phyloP scores from a whole-genome alignment of 306 rosid species.

The Vigna mungo region DNA sequence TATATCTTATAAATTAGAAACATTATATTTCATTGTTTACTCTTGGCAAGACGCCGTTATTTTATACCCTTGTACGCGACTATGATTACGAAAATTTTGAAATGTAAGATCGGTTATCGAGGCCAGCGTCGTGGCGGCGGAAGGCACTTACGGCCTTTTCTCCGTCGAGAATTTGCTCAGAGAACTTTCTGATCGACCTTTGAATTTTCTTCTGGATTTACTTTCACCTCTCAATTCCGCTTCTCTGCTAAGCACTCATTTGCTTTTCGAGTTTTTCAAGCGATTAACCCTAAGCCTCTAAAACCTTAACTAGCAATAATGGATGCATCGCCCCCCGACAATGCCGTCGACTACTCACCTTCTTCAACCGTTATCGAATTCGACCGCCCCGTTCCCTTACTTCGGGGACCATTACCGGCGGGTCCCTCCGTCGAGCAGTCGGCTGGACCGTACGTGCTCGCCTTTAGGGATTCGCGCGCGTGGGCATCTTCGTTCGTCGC shows the following conservation, averaged over 20 bases:
- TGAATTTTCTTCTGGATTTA: not conserved
- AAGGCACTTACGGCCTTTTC: not conserved
- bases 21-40: too few species aligned
- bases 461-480: slow-evolving; percentile 68
- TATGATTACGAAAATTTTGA: not conserved
- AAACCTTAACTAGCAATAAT: slow-evolving; percentile 36
- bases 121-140: not conserved
- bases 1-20: too few species aligned
- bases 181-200: not conserved
- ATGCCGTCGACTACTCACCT: slow-evolving; percentile 59
- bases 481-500: slow-evolving; percentile 67
- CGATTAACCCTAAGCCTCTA: not conserved
- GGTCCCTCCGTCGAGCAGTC: slow-evolving; percentile 49
- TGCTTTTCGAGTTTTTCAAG: not conserved
- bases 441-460: slow-evolving; percentile 64
- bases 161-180: not conserved
- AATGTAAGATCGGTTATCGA: not conserved
- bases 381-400: slow-evolving; percentile 65
- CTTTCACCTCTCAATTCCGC: not conserved
- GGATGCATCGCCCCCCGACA: slow-evolving; percentile 43
- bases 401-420: slow-evolving; percentile 70
- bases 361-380: slow-evolving; percentile 62
- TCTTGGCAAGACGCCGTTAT: not conserved
- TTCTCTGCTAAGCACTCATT: not conserved
- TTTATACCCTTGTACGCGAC: not conserved